phyloP scores from a whole-genome alignment of 805 yeast species.

The Wickerhamiella spandovensis region DNA sequence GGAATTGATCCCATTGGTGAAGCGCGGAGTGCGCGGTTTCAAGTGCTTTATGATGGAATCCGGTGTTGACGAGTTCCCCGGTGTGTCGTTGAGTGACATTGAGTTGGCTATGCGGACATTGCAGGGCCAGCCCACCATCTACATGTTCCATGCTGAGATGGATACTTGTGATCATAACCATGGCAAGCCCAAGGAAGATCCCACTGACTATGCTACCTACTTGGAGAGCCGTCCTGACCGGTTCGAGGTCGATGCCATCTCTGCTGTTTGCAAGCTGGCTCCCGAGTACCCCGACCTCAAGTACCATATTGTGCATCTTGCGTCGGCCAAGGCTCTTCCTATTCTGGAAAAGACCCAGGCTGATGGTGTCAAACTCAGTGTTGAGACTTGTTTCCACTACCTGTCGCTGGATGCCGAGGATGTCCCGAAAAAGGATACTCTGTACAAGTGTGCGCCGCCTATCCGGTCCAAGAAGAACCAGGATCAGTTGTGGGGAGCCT shows the following conservation, averaged over 20 bases:
- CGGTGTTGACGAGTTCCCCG: conserved; percentile 92
- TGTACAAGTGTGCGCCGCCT: conserved; percentile 92
- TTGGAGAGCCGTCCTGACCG: conserved; percentile 82
- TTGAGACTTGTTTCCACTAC: conserved; percentile 93
- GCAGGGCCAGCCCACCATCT: conserved; percentile 47
- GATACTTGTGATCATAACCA: conserved; percentile 22
- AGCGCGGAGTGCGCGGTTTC: conserved; percentile 86
- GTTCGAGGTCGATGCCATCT: conserved; percentile 75
- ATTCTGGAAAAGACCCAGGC: conserved; percentile 50
- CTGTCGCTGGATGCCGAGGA: conserved; percentile 62
- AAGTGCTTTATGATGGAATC: conserved; percentile 85
- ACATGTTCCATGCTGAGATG: conserved; percentile 94
- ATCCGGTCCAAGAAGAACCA: conserved; percentile 66
- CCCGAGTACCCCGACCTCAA: conserved; percentile 26
- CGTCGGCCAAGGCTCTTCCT: conserved; percentile 73
- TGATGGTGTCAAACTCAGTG: conserved; percentile 36
- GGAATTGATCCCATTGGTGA: conserved; percentile 59
- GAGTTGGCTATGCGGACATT: conserved; percentile 50
- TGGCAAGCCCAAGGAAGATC: conserved; percentile 26
- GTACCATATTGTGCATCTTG: conserved; percentile 81
- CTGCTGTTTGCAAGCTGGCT: conserved; percentile 52
- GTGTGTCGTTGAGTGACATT: conserved; percentile 50
- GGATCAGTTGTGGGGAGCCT: conserved; percentile 62
- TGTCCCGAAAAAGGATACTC: conserved; percentile 65
- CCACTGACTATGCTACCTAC: conserved; percentile 58